Conservation (phyloP, 805 yeast genomes). For the Suhomyces emberorum region DNA sequence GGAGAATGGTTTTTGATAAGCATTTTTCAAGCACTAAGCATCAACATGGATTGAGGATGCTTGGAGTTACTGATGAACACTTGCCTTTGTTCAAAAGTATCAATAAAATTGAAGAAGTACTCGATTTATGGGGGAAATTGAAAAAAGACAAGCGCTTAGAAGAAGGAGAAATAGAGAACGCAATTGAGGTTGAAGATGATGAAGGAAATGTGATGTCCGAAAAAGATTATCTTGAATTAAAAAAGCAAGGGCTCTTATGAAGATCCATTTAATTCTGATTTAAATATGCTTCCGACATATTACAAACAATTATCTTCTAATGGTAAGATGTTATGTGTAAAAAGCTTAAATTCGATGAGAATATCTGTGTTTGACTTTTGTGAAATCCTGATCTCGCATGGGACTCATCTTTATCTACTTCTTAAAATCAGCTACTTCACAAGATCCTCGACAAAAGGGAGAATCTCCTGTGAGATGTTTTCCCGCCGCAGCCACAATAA, state of each 20-base stretch:
- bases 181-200: slow-evolving; percentile 83
- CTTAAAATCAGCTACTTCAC: no score
- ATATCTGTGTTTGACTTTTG: no score
- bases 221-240: slow-evolving; percentile 77
- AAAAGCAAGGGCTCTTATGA: slow-evolving; percentile 79
- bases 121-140: slow-evolving; percentile 50
- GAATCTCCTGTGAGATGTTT: no score
- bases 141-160: slow-evolving; percentile 33
- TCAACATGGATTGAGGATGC: slow-evolving; percentile 63
- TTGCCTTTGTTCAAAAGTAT: slow-evolving; percentile 57
- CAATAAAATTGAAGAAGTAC: slow-evolving; percentile 64
- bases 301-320: no score
- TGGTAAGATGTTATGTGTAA: no score
- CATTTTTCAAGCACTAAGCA: slow-evolving; percentile 79
- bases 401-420: no score
- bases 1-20: slow-evolving; percentile 64
- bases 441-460: no score
- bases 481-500: no score
- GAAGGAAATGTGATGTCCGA: slow-evolving; percentile 91
- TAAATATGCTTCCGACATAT: no score
- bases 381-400: no score
- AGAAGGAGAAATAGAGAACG: slow-evolving; percentile 46
- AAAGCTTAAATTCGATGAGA: no score
- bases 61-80: slow-evolving; percentile 61
- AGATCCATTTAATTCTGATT: no score